Percentiles rank a stretch among this genome's conserved stretches.
phyloP scores from a whole-genome alignment of 73 alveolate species.

The Effrenium voratum region DNA sequence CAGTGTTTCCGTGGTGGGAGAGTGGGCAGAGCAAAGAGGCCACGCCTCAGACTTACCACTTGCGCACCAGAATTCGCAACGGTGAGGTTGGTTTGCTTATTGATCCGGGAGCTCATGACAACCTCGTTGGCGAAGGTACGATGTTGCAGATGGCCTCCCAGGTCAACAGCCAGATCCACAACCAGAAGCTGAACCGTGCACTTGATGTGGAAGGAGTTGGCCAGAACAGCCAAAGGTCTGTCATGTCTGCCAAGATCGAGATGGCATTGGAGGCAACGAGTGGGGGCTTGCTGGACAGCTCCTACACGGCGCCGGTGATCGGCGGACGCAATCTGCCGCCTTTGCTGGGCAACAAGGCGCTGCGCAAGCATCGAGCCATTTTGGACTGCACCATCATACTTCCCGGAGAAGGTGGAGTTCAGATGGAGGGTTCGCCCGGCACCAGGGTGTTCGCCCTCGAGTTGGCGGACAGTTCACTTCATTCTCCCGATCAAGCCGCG shows the following conservation, averaged over 20 bases:
- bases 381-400: background rate
- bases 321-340: background rate
- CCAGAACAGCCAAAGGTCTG: background rate
- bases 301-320: constrained; percentile 25
- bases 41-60: no score
- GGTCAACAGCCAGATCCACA: background rate
- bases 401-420: background rate
- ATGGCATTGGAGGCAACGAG: background rate
- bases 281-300: background rate
- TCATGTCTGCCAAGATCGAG: background rate
- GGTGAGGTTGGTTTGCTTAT: background rate
- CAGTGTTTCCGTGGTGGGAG: no score
- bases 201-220: constrained; percentile 7
- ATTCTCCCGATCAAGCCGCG: background rate
- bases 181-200: background rate
- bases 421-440: background rate
- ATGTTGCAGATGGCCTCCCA: background rate
- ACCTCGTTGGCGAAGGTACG: background rate
- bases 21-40: no score
- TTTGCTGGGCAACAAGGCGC: background rate
- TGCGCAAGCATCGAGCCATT: background rate
- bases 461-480: background rate
- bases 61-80: background rate
- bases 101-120: constrained; percentile 50
- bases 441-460: background rate